Evolutionary conservation across 2,329 filamentous ascomycete species (phyloP).

Genomic region (Septoria linicola): DNA sequence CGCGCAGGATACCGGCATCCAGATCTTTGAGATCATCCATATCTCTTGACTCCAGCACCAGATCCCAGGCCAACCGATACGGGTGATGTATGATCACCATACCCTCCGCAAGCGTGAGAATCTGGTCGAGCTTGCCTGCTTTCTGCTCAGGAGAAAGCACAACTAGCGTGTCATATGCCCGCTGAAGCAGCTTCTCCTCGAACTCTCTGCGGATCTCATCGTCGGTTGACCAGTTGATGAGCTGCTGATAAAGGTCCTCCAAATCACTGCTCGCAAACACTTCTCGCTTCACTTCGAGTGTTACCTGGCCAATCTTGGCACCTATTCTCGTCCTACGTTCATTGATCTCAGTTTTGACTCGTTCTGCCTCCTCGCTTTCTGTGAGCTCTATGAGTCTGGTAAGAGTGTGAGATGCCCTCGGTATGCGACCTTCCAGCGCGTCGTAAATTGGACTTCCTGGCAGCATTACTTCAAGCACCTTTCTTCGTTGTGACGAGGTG

Average conservation of each 20-base stretch:
- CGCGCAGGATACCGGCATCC: slow-evolving; percentile 73
- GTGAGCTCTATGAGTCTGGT: slow-evolving; percentile 77
- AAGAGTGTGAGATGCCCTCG: slow-evolving; percentile 76
- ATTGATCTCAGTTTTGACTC: slow-evolving; percentile 84
- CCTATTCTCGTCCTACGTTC: slow-evolving; percentile 86
- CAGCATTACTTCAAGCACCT: slow-evolving; percentile 72
- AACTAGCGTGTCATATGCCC: slow-evolving; percentile 74
- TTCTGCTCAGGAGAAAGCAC: slow-evolving; percentile 70
- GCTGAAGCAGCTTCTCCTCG: slow-evolving; percentile 83
- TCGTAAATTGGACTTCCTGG: slow-evolving; percentile 79
- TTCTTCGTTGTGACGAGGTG: slow-evolving; percentile 69
- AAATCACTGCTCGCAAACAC: slow-evolving; percentile 73
- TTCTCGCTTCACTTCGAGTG: slow-evolving; percentile 81
- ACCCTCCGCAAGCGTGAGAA: slow-evolving; percentile 75
- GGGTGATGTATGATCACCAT: slow-evolving; percentile 97
- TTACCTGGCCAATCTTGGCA: slow-evolving; percentile 79
- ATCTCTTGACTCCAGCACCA: slow-evolving; percentile 87
- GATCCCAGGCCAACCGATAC: slow-evolving; percentile 85
- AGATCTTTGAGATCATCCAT: slow-evolving; percentile 70
- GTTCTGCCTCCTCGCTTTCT: slow-evolving; percentile 82
- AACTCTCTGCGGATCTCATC: slow-evolving; percentile 80
- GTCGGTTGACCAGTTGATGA: slow-evolving; percentile 88
- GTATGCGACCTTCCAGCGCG: slow-evolving; percentile 78
- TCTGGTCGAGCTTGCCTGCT: slow-evolving; percentile 65
- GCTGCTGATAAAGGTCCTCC: slow-evolving; percentile 74